phyloP scores from a whole-genome alignment of 2,329 filamentous ascomycete genomes.

The Pseudogymnoascus sp. region DNA sequence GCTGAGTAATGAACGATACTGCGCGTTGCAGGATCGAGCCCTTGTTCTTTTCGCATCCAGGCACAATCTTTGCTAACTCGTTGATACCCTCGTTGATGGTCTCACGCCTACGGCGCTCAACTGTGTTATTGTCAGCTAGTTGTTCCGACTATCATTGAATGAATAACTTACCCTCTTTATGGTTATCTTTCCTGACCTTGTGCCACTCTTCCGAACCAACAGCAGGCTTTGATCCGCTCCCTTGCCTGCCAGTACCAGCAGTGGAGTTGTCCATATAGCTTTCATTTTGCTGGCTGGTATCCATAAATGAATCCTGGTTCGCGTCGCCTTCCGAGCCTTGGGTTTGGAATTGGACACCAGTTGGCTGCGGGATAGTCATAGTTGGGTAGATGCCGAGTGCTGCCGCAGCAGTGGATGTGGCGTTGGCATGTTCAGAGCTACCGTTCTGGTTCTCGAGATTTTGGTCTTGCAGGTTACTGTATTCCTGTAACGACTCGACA shows the following conservation, averaged over 20 bases:
- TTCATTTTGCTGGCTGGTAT: conserved; percentile 27
- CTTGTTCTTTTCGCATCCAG: conserved; percentile 98
- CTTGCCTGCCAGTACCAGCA: conserved; percentile 34
- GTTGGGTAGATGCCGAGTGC: conserved; percentile 36
- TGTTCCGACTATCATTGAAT: neutral
- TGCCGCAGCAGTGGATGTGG: conserved; percentile 53
- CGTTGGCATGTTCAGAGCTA: conserved; percentile 39
- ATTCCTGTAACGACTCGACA: conserved; percentile 30
- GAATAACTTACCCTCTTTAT: conserved; percentile 77
- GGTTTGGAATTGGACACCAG: conserved; percentile 44
- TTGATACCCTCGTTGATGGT: conserved; percentile 99
- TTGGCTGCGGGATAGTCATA: conserved; percentile 50
- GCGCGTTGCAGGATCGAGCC: conserved; percentile 90
- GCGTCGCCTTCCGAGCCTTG: conserved; percentile 35
- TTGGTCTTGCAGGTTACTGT: conserved; percentile 36
- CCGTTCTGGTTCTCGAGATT: conserved; percentile 45
- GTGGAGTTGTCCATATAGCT: conserved; percentile 35
- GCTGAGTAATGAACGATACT: conserved; percentile 86
- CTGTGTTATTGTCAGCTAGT: conserved; percentile 41
- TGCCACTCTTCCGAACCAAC: conserved; percentile 99
- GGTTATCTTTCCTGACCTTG: conserved; percentile 92
- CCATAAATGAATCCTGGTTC: conserved; percentile 35
- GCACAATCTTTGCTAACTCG: conserved; percentile 94
- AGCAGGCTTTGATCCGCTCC: conserved; percentile 57
- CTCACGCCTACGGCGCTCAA: conserved; percentile 91